phyloP scores from a whole-genome alignment of 257 asterid genomes.

The Primulina huaijiensis region DNA sequence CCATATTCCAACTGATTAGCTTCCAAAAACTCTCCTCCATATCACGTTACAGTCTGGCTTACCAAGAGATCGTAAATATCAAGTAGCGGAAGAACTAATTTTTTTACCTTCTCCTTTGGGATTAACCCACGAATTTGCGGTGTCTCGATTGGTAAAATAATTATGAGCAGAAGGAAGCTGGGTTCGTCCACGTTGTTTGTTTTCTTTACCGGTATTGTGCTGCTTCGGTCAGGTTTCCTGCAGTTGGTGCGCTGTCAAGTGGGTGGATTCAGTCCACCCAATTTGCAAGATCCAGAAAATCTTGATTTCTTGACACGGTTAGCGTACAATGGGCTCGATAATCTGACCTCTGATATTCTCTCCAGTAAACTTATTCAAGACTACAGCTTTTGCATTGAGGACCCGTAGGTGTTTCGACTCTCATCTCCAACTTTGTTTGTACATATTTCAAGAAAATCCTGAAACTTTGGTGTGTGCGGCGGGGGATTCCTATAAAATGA shows the following conservation, averaged over 20 bases:
- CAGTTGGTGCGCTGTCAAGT: slow-evolving; percentile 50
- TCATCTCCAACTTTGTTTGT: not conserved
- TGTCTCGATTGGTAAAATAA: slow-evolving; percentile 10
- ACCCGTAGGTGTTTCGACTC: slow-evolving; percentile 40
- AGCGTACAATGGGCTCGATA: slow-evolving; percentile 42
- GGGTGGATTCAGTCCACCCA: slow-evolving; percentile 24
- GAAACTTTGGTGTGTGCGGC: not conserved
- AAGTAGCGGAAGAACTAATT: no score
- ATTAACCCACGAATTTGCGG: not conserved
- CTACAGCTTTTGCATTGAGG: slow-evolving; percentile 55
- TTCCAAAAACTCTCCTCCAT: not conserved
- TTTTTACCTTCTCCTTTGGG: not conserved
- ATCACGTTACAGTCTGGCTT: not conserved
- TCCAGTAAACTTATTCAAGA: slow-evolving; percentile 44
- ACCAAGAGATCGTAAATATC: not conserved
- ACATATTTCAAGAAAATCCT: no score
- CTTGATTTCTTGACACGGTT: slow-evolving; percentile 33
- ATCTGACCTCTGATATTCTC: slow-evolving; percentile 49
- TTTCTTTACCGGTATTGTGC: slow-evolving; percentile 8
- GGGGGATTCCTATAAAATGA: not conserved
- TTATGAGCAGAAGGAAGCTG: slow-evolving; percentile 34
- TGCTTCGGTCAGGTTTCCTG: slow-evolving; percentile 17
- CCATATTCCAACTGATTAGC: not conserved
- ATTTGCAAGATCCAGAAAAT: slow-evolving; percentile 30
- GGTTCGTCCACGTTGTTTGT: slow-evolving; percentile 24